Base-by-base conservation (phyloP, 306 rosid species). In the Acacia confusa region DNA sequence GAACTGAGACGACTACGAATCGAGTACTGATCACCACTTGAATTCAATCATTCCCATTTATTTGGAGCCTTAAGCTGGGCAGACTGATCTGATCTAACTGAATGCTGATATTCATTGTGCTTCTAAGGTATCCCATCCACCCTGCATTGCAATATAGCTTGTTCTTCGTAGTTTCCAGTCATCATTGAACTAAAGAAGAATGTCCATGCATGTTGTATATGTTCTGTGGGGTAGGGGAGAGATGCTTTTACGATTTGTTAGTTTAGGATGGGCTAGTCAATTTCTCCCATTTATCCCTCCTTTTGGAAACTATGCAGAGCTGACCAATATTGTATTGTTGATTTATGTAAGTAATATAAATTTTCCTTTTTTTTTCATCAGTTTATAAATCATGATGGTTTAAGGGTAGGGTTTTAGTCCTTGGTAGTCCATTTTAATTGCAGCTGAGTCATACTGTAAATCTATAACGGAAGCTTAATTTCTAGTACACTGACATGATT, bases 1-100 rank as follows among this genome's bases (percentile, higher is more conserved):
- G 99, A 96, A 84, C 77, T 96, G 83, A 91, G 96, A 34, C 90
- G 98, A 25, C 78, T 95, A 63, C 90, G 92, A 30, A 82, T 95
- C 27, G 98, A 95, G 12, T 90, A 81, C 84, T 95, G 85, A 90
- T 71, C 34, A 40, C 66, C 10, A 34, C 69, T 52, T 83, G n/a
- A 58, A 24, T 41, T 44, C 79, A 20, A 63, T 55, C 82, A 25
- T 32, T 61, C 30, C 27, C 41, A 28, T 44, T 65, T 7, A 36
- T 75, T 52, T 30, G 70, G 75, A 40, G 66, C 71, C 87, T 68
- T 38, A 77, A 78, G 52, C 83, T 53, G 38, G 85, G 48, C 82
- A 71, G 80, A 75, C 77, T 15, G 72, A 79, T 60, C 61, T 57
- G 64, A 22, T 79, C 79, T 81, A 48, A 16, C 67, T 38, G 58